Evolutionary conservation across 306 rosid genomes (phyloP).

Genomic region (Rosa lucieae): DNA sequence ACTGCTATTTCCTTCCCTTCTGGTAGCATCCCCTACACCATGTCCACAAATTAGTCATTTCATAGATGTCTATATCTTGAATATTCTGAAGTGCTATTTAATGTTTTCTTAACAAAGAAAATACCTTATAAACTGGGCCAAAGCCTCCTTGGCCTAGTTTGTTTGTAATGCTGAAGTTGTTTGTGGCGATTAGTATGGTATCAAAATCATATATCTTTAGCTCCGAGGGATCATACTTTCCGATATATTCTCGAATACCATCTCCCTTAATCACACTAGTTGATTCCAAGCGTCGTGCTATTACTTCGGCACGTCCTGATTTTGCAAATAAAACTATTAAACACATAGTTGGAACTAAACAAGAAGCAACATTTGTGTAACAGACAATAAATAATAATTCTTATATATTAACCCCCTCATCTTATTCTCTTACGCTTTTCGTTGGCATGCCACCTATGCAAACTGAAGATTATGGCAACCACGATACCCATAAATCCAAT

Average conservation of each 20-base stretch:
- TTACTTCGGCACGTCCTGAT: neutral
- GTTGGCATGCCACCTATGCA: neutral
- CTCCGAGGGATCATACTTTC: neutral
- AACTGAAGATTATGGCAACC: neutral
- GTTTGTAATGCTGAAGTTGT: neutral
- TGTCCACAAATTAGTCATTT: neutral
- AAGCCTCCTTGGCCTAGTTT: slow-evolving; percentile 25
- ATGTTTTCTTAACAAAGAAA: neutral
- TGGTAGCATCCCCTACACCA: slow-evolving; percentile 17
- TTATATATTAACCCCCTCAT: too few species aligned
- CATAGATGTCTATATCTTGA: neutral
- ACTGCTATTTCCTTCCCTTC: slow-evolving; percentile 31
- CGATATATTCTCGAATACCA: neutral
- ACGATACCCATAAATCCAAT: neutral
- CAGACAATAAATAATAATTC: neutral
- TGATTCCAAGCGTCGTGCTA: neutral
- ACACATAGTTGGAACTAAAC: neutral
- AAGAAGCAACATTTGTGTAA: neutral
- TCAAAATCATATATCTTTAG: neutral
- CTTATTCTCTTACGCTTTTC: neutral
- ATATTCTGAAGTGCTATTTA: neutral
- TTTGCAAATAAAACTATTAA: neutral
- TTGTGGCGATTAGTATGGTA: neutral
- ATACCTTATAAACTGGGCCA: slow-evolving; percentile 11
- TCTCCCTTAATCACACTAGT: neutral